A percentile compares a stretch with the other conserved stretches of the same genome.
Evolutionary conservation across 2,329 filamentous ascomycete species (phyloP).

Genomic region (Talaromyces atroroseus): DNA sequence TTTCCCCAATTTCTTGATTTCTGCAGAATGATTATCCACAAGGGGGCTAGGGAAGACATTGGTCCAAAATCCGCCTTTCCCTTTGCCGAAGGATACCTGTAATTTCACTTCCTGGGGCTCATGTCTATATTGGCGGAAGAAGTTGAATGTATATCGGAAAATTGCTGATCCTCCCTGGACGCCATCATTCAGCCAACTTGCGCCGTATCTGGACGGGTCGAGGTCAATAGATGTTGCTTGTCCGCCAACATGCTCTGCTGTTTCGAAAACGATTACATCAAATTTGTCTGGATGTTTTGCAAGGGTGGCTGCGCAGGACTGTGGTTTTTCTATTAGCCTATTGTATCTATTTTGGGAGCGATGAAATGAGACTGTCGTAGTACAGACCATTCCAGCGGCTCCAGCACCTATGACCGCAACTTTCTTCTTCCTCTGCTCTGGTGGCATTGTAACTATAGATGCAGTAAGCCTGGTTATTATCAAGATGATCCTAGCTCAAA

Average conservation of each 20-base stretch:
- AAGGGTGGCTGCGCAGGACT: constrained; percentile 63
- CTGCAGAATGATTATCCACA: constrained; percentile 49
- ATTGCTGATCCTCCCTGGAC: constrained; percentile 58
- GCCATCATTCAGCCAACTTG: constrained; percentile 57
- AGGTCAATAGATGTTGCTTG: constrained; percentile 56
- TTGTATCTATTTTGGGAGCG: too few relatives aligned
- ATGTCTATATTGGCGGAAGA: constrained; percentile 54
- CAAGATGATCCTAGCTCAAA: not conserved
- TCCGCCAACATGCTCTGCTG: constrained; percentile 54
- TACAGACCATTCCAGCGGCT: constrained; percentile 54
- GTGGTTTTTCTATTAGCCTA: constrained; percentile 10
- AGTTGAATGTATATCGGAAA: constrained; percentile 59
- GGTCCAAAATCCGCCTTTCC: constrained; percentile 53
- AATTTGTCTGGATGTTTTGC: constrained; percentile 61
- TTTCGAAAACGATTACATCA: constrained; percentile 59
- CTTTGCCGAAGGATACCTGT: constrained; percentile 58
- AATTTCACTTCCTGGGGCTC: constrained; percentile 54
- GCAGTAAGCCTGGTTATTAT: not conserved
- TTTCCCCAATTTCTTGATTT: constrained; percentile 50
- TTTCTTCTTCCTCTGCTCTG: constrained; percentile 40
- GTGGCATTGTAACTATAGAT: not conserved
- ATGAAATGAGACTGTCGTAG: not conserved
- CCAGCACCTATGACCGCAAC: constrained; percentile 59
- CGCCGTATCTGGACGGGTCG: constrained; percentile 52
- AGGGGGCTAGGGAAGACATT: constrained; percentile 56